Evolutionary conservation across 1,139 yeast species (phyloP).

Genomic region (Groenewaldozyma sp.): DNA sequence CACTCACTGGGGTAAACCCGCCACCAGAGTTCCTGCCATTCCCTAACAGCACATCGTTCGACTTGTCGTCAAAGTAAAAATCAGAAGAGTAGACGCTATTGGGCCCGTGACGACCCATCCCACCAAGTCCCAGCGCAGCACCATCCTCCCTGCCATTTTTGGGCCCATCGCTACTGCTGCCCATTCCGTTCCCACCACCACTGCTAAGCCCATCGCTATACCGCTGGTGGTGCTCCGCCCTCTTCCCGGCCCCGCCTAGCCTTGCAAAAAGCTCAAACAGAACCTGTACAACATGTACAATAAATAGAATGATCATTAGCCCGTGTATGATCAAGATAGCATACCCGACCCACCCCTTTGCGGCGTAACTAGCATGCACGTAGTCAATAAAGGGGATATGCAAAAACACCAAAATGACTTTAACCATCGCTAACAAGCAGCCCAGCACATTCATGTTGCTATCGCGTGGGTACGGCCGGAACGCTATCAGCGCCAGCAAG

Average conservation of each 20-base stretch:
- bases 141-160: background rate
- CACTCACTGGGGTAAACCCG: background rate
- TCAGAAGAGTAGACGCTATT: too few species aligned
- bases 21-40: background rate
- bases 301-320: constrained; percentile 23
- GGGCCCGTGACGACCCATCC: background rate
- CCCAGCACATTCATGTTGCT: constrained; percentile 27
- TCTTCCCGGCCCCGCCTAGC: constrained; percentile 7
- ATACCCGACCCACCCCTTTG: constrained; percentile 30
- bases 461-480: constrained; percentile 24
- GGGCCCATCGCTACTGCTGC: background rate
- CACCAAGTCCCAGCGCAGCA: background rate
- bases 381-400: constrained; percentile 25
- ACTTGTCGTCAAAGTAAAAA: background rate
- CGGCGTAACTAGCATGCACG: constrained; percentile 16
- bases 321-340: constrained; percentile 27
- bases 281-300: constrained; percentile 25
- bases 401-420: constrained; percentile 23
- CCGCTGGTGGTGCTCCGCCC: background rate
- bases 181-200: background rate
- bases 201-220: background rate
- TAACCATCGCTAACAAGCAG: constrained; percentile 16
- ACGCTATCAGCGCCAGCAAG: constrained; percentile 17
- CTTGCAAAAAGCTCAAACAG: constrained; percentile 21
- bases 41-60: background rate